Evolutionary conservation across 75 land plant species (phyloP).

Genomic region (Sequoiadendron giganteum): DNA sequence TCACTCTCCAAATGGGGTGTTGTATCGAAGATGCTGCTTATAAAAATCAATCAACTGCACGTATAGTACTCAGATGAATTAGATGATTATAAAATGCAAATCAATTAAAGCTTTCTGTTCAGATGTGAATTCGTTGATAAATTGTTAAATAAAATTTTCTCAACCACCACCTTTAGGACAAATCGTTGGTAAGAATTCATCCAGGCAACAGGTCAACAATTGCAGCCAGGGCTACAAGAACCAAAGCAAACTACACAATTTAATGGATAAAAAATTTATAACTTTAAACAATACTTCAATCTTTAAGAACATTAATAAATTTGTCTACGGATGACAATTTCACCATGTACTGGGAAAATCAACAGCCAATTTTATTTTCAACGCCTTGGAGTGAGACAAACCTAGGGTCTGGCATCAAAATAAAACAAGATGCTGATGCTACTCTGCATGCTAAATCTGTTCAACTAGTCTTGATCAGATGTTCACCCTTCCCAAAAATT

Average conservation of each 20-base stretch:
- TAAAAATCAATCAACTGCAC: conserved; percentile 73
- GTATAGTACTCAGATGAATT: not conserved
- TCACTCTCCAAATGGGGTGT: conserved; percentile 6
- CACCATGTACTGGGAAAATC: not conserved
- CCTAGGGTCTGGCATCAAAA: not conserved
- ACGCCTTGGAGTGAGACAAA: not conserved
- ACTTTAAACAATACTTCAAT: not conserved
- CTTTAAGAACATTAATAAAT: not conserved
- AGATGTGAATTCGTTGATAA: not conserved
- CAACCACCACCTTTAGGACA: not conserved
- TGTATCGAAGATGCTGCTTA: conserved; percentile 73
- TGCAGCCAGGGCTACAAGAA: not conserved
- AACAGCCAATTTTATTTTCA: no score
- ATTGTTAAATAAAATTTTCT: not conserved
- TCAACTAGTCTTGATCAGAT: not conserved
- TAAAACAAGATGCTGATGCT: not conserved
- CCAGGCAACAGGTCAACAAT: not conserved
- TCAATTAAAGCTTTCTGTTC: not conserved
- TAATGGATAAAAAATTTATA: not conserved
- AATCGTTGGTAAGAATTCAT: not conserved
- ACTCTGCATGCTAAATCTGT: not conserved
- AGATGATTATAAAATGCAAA: not conserved
- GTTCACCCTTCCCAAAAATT: not conserved
- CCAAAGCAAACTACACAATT: not conserved
- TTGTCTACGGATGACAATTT: not conserved